Evolutionary conservation across 2,329 filamentous ascomycete genomes (phyloP), one percentile per base, ranked within the genome.

Genomic region (Esteya vermicola): DNA sequence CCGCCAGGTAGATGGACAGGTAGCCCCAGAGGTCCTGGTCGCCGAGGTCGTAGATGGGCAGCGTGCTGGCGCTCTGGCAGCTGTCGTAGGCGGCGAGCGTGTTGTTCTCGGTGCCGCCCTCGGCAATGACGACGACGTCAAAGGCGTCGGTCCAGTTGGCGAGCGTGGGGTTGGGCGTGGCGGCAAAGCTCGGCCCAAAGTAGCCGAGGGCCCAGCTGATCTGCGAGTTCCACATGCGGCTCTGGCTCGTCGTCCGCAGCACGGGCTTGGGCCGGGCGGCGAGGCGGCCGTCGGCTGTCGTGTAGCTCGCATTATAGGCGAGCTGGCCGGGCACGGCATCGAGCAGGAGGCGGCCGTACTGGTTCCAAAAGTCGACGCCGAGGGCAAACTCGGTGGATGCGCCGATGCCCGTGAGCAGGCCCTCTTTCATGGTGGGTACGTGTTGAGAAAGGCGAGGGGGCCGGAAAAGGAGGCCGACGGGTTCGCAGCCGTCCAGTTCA

Each of bases 161-260:
- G n/a, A 68, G 47, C 4, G 48, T 56, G 4, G 59, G 57, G 35
- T 63, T 52, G 4, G 59, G 57, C 6, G 50, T 51, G 3, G 51
- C 43, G 33, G 57, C 51, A 48, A 61, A 67, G 20, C 58, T 65
- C 9, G 63, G 62, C 31, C 70, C 60, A 51, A 70, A 71, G 55
- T 70, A 70, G 12, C 67, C 66, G 4, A 70, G 54, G 2, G 64
- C 59, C 67, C 67, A 70, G 45, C 58, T 64, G 48, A 69, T 65
- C 47, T 67, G 56, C n/a, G 64, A 70, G 52, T 74, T 70, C 43
- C 66, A 50, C 33, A 75, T 75, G 22, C 71, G 61, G 10, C 59
- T 62, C 51, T 74, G 70, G 31, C 60, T 59, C 0, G 71, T 75
- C 1, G 70, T 73, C 21, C 71, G 58, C 35, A 74, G 56, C 0